Evolutionary conservation across 2,329 filamentous ascomycete genomes (phyloP), one percentile per base, ranked within the genome.

Genomic region (Aschersonia sp.): DNA sequence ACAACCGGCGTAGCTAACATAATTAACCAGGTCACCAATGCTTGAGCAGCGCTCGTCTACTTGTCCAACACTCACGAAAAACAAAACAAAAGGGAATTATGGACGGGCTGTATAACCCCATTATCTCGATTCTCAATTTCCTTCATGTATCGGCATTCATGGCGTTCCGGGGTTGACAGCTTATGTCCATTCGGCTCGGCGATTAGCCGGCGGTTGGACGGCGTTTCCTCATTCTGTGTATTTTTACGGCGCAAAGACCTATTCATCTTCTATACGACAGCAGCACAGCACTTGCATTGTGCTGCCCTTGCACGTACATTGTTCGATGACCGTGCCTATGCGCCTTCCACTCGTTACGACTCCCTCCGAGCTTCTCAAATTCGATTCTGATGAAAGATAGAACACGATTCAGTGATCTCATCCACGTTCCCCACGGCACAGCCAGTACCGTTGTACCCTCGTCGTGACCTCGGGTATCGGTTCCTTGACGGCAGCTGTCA

Each of bases 1-100:
- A 30, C 32, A 29, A 43, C 2, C 6, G 14, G 4, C 8, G 35
- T 37, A 5, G 4, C 35, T 37, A 37, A 37, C 35, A 8, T 9
- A 9, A 12, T 37, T 37, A 12, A 9, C 35, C 46, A 77, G 74
- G 75, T 78, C 50, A 78, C 74, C 64, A 78, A 79, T 58, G 75
- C 74, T 64, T 79, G 66, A 77, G 59, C 40, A 48, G 39, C 31
- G 5, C n/a, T n/a, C 11, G 10, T n/a, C 11, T 41, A 41, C 40
- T 1, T 4, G 22, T 22, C 22, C 22, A 22, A 22, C 22, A 22
- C 22, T 22, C 22, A 22, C 22, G 22, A 22, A 22, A 22, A 22
- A 22, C 2, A 22, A 22, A 22, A 22, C 22, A 22, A 22, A 22
- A 22, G 22, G 22, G 22, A 3, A 22, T 22, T 22, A 22, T 22